Evolutionary conservation across 805 yeast species (phyloP).

Genomic region (Metschnikowia drakensbergensis): DNA sequence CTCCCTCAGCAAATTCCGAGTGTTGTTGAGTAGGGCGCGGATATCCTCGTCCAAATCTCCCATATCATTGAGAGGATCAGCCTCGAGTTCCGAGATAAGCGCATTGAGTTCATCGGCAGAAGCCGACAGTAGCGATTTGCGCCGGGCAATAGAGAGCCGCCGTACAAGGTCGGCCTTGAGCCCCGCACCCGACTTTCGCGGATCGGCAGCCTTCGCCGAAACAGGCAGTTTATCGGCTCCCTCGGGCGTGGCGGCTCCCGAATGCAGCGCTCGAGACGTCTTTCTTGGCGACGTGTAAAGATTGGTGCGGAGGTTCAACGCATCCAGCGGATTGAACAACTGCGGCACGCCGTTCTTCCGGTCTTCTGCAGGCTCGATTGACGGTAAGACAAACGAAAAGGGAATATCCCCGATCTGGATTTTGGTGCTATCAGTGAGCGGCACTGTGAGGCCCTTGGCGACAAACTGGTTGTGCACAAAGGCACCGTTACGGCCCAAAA

Average conservation of each 20-base stretch:
- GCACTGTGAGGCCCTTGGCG: constrained; percentile 88
- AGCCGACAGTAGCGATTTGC: constrained; percentile 36
- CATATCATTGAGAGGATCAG: constrained; percentile 18
- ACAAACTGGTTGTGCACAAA: constrained; percentile 90
- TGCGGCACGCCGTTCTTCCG: constrained; percentile 24
- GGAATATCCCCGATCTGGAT: constrained; percentile 92
- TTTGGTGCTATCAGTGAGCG: constrained; percentile 73
- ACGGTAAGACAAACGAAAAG: constrained; percentile 83
- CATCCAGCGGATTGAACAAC: constrained; percentile 59
- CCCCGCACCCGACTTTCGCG: constrained; percentile 2
- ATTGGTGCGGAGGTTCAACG: constrained; percentile 51
- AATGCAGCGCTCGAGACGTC: background rate
- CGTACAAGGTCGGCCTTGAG: constrained; percentile 18
- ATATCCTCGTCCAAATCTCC: constrained; percentile 9
- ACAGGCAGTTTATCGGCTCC: background rate
- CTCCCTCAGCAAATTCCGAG: constrained; percentile 23
- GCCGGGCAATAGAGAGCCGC: constrained; percentile 34
- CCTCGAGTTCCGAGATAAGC: constrained; percentile 35
- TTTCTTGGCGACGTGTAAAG: constrained; percentile 34
- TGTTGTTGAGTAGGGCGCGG: constrained; percentile 10
- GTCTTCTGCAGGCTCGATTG: constrained; percentile 43
- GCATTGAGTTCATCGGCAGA: constrained; percentile 39
- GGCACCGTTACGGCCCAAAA: constrained; percentile 94
- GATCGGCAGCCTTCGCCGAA: constrained; percentile 2
- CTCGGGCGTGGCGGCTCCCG: background rate